Evolutionary conservation across 495 filamentous ascomycete genomes (phyloP).

Genomic region (Friedmanniomyces endolithicus): DNA sequence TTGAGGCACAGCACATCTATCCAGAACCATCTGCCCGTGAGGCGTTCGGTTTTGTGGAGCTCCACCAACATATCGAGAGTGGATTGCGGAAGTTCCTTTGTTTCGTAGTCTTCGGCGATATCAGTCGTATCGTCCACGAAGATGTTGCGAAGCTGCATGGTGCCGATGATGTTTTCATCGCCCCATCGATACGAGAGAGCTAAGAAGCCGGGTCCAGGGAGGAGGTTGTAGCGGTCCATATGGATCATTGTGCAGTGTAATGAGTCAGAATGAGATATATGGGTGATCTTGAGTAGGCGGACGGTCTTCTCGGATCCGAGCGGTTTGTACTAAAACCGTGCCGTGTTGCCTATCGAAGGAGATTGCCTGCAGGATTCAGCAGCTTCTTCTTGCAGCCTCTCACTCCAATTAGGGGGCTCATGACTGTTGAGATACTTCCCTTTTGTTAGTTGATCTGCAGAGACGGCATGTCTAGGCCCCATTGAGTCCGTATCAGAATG

Average conservation of each 20-base stretch:
- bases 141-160: background rate
- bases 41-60: background rate
- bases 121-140: background rate
- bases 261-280: background rate
- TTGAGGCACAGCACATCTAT: background rate
- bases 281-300: background rate
- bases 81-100: background rate
- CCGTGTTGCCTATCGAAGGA: too few species aligned
- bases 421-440: too few species aligned
- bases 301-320: background rate
- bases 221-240: background rate
- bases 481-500: too few species aligned
- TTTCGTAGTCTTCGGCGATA: background rate
- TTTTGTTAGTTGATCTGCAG: too few species aligned
- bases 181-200: background rate
- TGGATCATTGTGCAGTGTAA: background rate
- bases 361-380: too few species aligned
- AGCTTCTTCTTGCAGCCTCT: too few species aligned
- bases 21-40: background rate
- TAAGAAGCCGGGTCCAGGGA: background rate
- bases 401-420: too few species aligned
- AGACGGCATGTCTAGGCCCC: too few species aligned
- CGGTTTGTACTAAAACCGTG: background rate
- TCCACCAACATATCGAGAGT: background rate
- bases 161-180: background rate